Base-by-base conservation (phyloP, 1,284 basidiomycete species). In the Xerocomus minutiporus region DNA sequence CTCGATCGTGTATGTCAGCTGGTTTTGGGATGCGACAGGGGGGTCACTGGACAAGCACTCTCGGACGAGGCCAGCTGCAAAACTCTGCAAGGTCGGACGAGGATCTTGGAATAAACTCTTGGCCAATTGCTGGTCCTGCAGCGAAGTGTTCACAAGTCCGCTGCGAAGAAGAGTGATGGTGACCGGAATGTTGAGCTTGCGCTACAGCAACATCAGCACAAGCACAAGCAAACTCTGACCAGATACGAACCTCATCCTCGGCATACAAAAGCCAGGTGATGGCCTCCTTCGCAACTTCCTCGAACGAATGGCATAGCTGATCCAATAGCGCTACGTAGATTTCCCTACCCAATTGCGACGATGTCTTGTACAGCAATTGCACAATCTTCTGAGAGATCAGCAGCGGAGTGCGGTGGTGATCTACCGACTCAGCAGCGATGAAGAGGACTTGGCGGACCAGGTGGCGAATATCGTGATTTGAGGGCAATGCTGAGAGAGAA, bases 211-310 rank as follows among this genome's bases (percentile, higher is more conserved):
- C 35, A 8, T 61, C 54, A 62, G 50, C 48, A 42, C 55, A 26
- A 50, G 58, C 46, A 6, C 56, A 43, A 51, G 45, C 5, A 46
- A 36, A 39, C 8, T 26, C 26, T 1, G 31, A 46, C 26, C 7
- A 46, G 47, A 15, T 1, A 74, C 82, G 56, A 57, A 92, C 91
- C 74, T 96, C 91, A 70, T 99, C 97, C 68, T 99, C 95, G 13
- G 96, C 92, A 67, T 95, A 97, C 46, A 98, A 76, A 48, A 99
- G 76, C 97, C 97, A 99, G 12, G 90, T 93, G 53, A 95, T 91
- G 8, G 96, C 97, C 73, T 99, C 97, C 72, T 93, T 93, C 20
- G 91, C 92, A 42, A 97, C 95, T 63, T 97, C 93, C 61, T 91
- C 84, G 57, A 93, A 96, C 28, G 86, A 76, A 58, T 87, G 84